phyloP scores from a whole-genome alignment of 257 asterid genomes.

The Striga asiatica region DNA sequence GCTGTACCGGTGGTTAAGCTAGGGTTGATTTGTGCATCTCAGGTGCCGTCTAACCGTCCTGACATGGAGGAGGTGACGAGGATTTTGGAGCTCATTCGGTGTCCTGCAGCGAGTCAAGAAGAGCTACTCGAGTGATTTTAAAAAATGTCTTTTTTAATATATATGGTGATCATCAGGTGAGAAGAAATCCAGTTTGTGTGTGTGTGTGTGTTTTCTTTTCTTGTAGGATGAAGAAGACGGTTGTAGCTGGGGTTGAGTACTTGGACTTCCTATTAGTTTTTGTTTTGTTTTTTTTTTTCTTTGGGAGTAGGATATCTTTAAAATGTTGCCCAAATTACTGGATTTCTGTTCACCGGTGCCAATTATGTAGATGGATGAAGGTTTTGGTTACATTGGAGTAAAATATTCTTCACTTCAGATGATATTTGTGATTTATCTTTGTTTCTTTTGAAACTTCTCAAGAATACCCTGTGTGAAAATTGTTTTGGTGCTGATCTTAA shows the following conservation, averaged over 20 bases:
- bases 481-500: neutral
- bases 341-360: constrained; percentile 30
- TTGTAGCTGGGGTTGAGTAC: neutral
- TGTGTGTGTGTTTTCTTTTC: neutral
- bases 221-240: constrained; percentile 10
- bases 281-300: constrained; percentile 3
- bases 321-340: constrained; percentile 24
- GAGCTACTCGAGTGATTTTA: too few relatives aligned
- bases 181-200: constrained; percentile 31
- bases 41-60: constrained; percentile 77
- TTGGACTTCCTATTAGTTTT: neutral
- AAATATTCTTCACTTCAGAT: neutral
- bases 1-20: constrained; percentile 64
- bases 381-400: neutral
- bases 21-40: constrained; percentile 76
- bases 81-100: constrained; percentile 55
- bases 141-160: too few relatives aligned
- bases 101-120: constrained; percentile 41
- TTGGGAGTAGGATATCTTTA: constrained; percentile 3
- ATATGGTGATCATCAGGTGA: constrained; percentile 26
- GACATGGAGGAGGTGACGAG: constrained; percentile 77
- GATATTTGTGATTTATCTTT: constrained; percentile 6
- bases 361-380: neutral
- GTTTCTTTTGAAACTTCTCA: neutral
- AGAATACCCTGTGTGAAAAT: neutral